phyloP scores from a whole-genome alignment of 1,139 yeast genomes.

The Debaryomycetaceae sp. region DNA sequence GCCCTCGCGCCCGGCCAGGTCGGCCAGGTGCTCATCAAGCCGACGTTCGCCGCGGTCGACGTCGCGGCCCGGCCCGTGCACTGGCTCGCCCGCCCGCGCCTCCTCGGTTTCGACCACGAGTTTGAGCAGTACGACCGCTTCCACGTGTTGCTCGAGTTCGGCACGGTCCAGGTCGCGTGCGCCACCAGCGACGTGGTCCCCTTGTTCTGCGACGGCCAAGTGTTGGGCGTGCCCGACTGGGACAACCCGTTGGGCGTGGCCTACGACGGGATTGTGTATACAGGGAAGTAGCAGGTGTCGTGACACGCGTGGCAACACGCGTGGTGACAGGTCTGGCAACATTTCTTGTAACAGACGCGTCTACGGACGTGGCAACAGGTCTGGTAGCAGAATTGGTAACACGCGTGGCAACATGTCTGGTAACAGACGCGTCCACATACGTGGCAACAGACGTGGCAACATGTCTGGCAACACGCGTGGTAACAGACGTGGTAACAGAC shows the following conservation, averaged over 20 bases:
- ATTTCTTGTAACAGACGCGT: too few species aligned
- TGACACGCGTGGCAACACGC: too few species aligned
- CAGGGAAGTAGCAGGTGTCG: neutral
- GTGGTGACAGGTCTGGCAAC: too few species aligned
- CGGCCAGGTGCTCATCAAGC: constrained; percentile 14
- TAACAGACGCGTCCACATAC: too few species aligned
- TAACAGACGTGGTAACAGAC: too few species aligned
- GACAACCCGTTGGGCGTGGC: constrained; percentile 11
- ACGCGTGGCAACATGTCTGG: too few species aligned
- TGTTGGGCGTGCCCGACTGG: constrained; percentile 12
- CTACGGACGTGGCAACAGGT: too few species aligned
- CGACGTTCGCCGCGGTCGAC: constrained; percentile 6
- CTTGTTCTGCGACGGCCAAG: constrained; percentile 10
- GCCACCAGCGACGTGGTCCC: constrained; percentile 15
- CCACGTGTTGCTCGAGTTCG: constrained; percentile 6
- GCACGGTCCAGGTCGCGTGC: constrained; percentile 9
- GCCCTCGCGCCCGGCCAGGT: constrained; percentile 9
- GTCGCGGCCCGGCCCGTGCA: constrained; percentile 7
- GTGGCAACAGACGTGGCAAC: too few species aligned
- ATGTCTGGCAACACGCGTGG: too few species aligned
- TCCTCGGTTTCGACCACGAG: constrained; percentile 7
- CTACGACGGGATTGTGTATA: neutral
- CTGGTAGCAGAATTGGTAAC: too few species aligned
- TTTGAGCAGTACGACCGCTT: constrained; percentile 6
- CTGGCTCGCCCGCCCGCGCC: constrained; percentile 5